Base-by-base conservation (phyloP, 495 filamentous ascomycete genomes). In the Penicillium taxi region DNA sequence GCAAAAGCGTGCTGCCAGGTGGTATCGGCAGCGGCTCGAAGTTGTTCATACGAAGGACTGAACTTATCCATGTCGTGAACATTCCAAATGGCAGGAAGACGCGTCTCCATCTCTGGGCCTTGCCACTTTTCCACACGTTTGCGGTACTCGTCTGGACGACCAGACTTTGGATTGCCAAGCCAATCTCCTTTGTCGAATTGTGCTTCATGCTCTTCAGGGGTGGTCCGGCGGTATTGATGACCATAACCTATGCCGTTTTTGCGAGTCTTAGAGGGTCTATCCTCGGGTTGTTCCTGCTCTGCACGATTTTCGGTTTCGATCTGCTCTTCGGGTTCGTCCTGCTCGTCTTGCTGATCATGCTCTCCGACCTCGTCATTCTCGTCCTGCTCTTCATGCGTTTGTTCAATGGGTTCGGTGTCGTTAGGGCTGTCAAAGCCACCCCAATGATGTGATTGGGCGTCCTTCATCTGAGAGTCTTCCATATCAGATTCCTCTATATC, bases 81-180 rank as follows among this genome's bases (percentile, higher is more conserved):
- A 5, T 61, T 82, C 51, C 79, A 84, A 41, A 58, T 72, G 42
- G 61, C 74, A 25, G 64, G 70, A 42, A 80, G 72, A 55, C 74
- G 77, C 19, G 77, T 71, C 43, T 74, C 46, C 66, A 77, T 51
- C 58, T 54, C 50, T 25, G 28, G 6, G 15, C 19, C 36, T 29
- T 42, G 47, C 53, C 53, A 56, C 16, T 43, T 22, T 8, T 44
- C 44, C 12, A 41, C 16, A 9, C 53, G 50, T 15, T 29, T 29
- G 20, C 41, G 44, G 13, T 44, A 51, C 6, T 45, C 46, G n/a
- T 53, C 53, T 6, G 50, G 40, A 22, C 35, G 54, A 18, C 35
- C 35, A 33, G 29, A 41, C 21, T 41, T 47, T n/a, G 59, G 58
- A 17, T 57, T 64, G 12, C 54, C 54, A 12, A 63, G 47, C 47